Percentiles rank a stretch among this genome's conserved stretches.
Conservation (phyloP, 768 basidiomycete species). For the Termitomyces sp. region DNA sequence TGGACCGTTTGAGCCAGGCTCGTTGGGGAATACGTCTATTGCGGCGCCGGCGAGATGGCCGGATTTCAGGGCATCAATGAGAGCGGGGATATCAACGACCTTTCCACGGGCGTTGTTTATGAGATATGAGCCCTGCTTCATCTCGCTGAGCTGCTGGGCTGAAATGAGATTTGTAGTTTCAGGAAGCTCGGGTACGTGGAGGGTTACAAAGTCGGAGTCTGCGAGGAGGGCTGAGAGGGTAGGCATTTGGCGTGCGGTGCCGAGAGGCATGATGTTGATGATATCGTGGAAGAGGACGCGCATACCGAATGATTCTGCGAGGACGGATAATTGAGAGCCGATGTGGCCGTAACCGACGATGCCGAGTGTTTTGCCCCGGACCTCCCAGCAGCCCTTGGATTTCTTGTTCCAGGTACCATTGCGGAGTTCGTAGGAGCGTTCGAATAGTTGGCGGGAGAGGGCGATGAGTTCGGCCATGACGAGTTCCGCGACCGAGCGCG, state of each 20-base stretch:
- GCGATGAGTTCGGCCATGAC: constrained; percentile 93
- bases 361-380: constrained; percentile 96
- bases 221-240: constrained; percentile 69
- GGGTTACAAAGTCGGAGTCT: constrained; percentile 88
- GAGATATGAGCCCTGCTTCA: constrained; percentile 94
- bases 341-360: constrained; percentile 99
- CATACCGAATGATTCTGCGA: constrained; percentile 95
- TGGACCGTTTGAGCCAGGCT: constrained; percentile 89
- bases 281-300: constrained; percentile 95
- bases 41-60: constrained; percentile 86
- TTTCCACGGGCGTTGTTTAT: constrained; percentile 97
- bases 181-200: constrained; percentile 94
- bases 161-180: constrained; percentile 97
- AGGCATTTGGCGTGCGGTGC: constrained; percentile 88
- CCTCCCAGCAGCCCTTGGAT: constrained; percentile 97
- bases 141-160: constrained; percentile 67
- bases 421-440: constrained; percentile 85
- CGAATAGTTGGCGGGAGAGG: constrained; percentile 90
- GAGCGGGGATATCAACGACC: constrained; percentile 92
- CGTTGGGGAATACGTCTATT: constrained; percentile 92
- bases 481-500: constrained; percentile 97
- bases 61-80: constrained; percentile 77
- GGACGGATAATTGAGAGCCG: constrained; percentile 93
- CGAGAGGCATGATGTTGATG: constrained; percentile 95
- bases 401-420: constrained; percentile 98